Percentiles rank a stretch among this genome's conserved stretches.
These are phyloP conservation scores for Penstemon davidsonii DNA, from an alignment of 257 asterid genomes.

Conservation along the genomic window DNA sequence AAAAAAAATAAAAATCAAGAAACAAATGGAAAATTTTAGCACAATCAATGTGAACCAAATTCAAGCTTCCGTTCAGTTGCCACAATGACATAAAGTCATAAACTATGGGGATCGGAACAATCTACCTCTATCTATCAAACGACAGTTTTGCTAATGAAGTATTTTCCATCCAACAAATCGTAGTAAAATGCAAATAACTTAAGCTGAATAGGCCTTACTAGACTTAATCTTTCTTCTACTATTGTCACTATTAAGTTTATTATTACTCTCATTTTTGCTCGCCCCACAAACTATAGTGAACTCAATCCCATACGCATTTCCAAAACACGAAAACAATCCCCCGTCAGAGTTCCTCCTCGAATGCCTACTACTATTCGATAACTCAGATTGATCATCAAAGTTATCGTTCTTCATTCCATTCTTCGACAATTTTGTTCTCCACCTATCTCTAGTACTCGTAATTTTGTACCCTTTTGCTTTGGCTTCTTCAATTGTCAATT, in stretches of 20 bases:
- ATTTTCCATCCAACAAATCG: background rate
- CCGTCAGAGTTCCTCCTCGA: constrained; percentile 43
- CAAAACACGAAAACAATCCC: constrained; percentile 57
- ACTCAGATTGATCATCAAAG: constrained; percentile 26
- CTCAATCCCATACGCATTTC: constrained; percentile 64
- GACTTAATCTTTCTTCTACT: constrained; percentile 38
- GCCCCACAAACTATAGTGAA: constrained; percentile 70
- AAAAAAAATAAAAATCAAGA: too few relatives aligned
- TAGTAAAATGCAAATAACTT: background rate
- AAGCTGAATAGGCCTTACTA: constrained; percentile 37
- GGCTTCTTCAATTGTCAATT: constrained; percentile 61
- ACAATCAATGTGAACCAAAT: background rate
- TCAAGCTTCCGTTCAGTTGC: background rate
- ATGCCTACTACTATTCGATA: constrained; percentile 22
- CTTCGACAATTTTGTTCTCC: constrained; percentile 31
- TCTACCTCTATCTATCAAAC: background rate
- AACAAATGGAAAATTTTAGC: too few relatives aligned
- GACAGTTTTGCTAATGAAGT: too few relatives aligned
- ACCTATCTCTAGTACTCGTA: constrained; percentile 28
- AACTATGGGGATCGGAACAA: background rate
- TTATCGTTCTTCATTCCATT: background rate
- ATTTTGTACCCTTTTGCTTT: constrained; percentile 54
- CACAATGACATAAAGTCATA: background rate
- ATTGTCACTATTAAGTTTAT: constrained; percentile 23
- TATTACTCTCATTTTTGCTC: constrained; percentile 15